Conservation (phyloP, 768 basidiomycete species). For the Serendipita sp. region DNA sequence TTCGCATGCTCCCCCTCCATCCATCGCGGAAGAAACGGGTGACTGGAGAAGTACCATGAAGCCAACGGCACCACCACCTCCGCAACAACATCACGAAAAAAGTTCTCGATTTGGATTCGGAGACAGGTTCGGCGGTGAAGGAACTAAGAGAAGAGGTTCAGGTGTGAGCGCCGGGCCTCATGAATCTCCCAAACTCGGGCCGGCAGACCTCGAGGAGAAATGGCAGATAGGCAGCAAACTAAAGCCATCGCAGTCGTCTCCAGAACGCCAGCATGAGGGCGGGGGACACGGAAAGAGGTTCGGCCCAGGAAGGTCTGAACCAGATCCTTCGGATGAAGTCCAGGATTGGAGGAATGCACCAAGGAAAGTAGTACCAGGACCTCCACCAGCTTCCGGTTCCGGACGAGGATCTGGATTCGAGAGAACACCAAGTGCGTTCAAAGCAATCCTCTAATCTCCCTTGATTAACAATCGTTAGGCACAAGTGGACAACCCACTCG, state of each 20-base stretch:
- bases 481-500: constrained; percentile 69
- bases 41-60: constrained; percentile 50
- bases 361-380: not conserved
- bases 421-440: constrained; percentile 16
- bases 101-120: constrained; percentile 10
- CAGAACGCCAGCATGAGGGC: constrained; percentile 18
- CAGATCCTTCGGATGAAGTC: constrained; percentile 24
- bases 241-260: constrained; percentile 33
- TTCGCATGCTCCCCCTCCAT: constrained; percentile 26
- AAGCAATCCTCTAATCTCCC: constrained; percentile 19
- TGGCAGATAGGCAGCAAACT: constrained; percentile 69
- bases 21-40: constrained; percentile 40
- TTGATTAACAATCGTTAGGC: constrained; percentile 58
- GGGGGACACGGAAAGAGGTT: constrained; percentile 40
- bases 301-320: constrained; percentile 29
- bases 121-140: constrained; percentile 13
- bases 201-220: constrained; percentile 63
- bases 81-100: constrained; percentile 5
- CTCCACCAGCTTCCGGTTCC: constrained; percentile 14
- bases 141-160: constrained; percentile 13
- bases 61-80: constrained; percentile 11
- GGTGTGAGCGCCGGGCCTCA: constrained; percentile 13
- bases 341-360: constrained; percentile 12
- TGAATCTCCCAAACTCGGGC: constrained; percentile 17
- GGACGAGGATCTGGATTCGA: constrained; percentile 35